Evolutionary conservation across 2,329 filamentous ascomycete species (phyloP).

Genomic region (Hypoxylon rubiginosum): DNA sequence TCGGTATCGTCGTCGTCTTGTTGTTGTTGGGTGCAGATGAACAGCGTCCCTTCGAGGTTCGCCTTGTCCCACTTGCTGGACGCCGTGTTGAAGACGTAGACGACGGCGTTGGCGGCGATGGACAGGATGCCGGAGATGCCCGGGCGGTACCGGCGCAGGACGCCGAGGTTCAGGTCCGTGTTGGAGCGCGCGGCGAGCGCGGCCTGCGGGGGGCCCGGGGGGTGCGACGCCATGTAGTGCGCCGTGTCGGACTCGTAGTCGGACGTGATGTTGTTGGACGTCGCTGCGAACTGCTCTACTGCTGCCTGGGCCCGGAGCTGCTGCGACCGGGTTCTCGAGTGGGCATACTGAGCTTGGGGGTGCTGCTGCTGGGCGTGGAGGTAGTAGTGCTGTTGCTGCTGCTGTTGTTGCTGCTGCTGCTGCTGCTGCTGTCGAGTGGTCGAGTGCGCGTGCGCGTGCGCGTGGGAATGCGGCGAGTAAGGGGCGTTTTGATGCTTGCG

Average conservation of each 20-base stretch:
- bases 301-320: slow-evolving; percentile 46
- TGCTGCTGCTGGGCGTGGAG: slow-evolving; percentile 31
- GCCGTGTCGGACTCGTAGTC: slow-evolving; percentile 78
- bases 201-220: slow-evolving; percentile 59
- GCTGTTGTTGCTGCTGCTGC: slow-evolving; percentile 18
- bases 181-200: slow-evolving; percentile 76
- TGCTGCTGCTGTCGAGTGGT: slow-evolving; percentile 13
- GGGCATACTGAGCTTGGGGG: slow-evolving; percentile 55
- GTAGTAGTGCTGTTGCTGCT: slow-evolving; percentile 43
- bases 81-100: slow-evolving; percentile 76
- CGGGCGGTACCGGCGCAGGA: slow-evolving; percentile 85
- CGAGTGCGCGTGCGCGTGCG: slow-evolving; percentile 24
- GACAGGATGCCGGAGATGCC: slow-evolving; percentile 79
- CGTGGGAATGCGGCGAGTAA: slow-evolving; percentile 29
- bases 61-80: slow-evolving; percentile 85
- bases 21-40: slow-evolving; percentile 77
- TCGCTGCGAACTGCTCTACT: slow-evolving; percentile 37
- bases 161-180: slow-evolving; percentile 87
- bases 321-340: slow-evolving; percentile 52
- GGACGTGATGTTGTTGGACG: slow-evolving; percentile 57
- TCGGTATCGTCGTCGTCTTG: slow-evolving; percentile 47
- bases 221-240: slow-evolving; percentile 60
- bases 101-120: slow-evolving; percentile 85
- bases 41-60: slow-evolving; percentile 88
- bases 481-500: slow-evolving; percentile 51